Base-by-base conservation (phyloP, 202 grass and related monocot genomes). In the Brachypodium distachyon region DNA sequence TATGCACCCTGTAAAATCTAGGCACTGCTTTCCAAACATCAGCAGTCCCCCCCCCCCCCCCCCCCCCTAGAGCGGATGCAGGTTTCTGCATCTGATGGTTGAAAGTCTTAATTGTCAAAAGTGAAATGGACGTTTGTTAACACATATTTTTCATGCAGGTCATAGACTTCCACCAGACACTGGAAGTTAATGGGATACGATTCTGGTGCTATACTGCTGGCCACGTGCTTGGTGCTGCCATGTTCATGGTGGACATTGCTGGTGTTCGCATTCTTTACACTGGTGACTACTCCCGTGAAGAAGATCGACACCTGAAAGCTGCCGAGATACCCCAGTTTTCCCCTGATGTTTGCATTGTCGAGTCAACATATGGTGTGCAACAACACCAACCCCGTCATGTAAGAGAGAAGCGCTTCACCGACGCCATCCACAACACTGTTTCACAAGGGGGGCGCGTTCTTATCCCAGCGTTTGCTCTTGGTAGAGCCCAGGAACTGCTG, bases 241-340 rank as follows among this genome's bases (percentile, higher is more conserved):
- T 98, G 95, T 98, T 98, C 80, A 95, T 98, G 95, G 95, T 98
- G 16, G 91, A 98, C 65, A 98, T 98, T 82, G 95, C 95, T 29
- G 91, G 95, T 19, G 87, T 95, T 61, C 89, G 89, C 52, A 83
- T 98, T 68, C 95, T 98, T 48, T 98, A 95, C 80, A 98, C 95
- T 0, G 91, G 95, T 43, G 95, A 98, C 83, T 98, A 98, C 77
- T 98, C 95, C 40, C 82, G 91, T 29, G 95, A 98, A 55, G 95
- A 98, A 77, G 95, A 98, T 46, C 91, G 95, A n/a, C 95, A 98
- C 73, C 80, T 98, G 10, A 77, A 82, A 56, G 95, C 95, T 72
- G 95, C 91, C 68, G 91, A 95, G 82, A 43, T 84, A 14, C 91
- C 91, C 39, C 87, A 95, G 48, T 95, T 98, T 73, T 84, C 89